Conservation (phyloP, 1,284 basidiomycete species). For the Ustilago vetiveriae region DNA sequence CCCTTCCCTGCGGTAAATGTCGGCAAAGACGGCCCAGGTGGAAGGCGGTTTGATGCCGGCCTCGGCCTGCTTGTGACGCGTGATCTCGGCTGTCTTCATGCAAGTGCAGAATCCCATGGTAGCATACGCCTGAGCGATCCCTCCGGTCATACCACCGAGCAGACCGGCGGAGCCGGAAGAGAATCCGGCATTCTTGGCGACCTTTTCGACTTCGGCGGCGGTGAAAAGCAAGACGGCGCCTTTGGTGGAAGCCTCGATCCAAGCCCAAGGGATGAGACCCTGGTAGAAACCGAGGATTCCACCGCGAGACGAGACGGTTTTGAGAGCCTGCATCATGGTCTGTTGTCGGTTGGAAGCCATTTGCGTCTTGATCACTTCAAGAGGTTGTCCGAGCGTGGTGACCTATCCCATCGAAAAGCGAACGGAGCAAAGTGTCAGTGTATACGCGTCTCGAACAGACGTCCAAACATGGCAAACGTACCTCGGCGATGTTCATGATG, state of each 20-base stretch:
- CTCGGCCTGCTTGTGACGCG: slow-evolving; percentile 93
- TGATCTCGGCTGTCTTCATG: slow-evolving; percentile 82
- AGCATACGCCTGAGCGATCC: slow-evolving; percentile 96
- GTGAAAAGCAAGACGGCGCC: slow-evolving; percentile 95
- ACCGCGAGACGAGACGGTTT: slow-evolving; percentile 89
- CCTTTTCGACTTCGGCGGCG: slow-evolving; percentile 90
- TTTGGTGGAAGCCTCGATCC: slow-evolving; percentile 99
- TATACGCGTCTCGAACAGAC: no score
- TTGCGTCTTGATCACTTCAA: slow-evolving; percentile 94
- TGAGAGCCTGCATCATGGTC: slow-evolving; percentile 85
- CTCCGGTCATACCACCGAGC: slow-evolving; percentile 95
- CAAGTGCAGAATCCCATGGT: slow-evolving; percentile 97
- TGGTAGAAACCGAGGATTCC: slow-evolving; percentile 93
- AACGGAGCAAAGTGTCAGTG: slow-evolving; percentile 52
- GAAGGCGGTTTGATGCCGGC: slow-evolving; percentile 87
- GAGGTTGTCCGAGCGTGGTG: slow-evolving; percentile 95
- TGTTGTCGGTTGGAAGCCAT: slow-evolving; percentile 72
- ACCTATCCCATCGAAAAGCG: slow-evolving; percentile 71
- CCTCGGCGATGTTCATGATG: slow-evolving; percentile 78
- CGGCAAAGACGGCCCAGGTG: slow-evolving; percentile 85
- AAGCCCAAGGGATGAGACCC: slow-evolving; percentile 99
- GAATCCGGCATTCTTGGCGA: slow-evolving; percentile 75
- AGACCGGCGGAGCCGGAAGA: slow-evolving; percentile 85
- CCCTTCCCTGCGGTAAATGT: slow-evolving; percentile 93
- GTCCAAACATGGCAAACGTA: slow-evolving; percentile 74